Evolutionary conservation across 2,329 filamentous ascomycete genomes (phyloP).

Genomic region (Aureobasidium sp.): DNA sequence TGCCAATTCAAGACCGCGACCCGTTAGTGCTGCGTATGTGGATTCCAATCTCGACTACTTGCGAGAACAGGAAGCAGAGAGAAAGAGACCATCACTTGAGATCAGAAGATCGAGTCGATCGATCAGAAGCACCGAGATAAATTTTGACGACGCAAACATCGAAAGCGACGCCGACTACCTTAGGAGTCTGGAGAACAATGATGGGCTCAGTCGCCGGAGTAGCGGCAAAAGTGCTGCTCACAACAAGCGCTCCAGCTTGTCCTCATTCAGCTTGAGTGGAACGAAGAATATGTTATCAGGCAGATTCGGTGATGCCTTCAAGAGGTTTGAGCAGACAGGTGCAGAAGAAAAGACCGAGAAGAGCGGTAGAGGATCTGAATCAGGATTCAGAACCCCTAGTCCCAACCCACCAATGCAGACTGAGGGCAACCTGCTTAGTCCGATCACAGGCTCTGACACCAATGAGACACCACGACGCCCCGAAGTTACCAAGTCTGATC

Average conservation of each 20-base stretch:
- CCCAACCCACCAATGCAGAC: slow-evolving; percentile 13
- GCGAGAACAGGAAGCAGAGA: slow-evolving; percentile 60
- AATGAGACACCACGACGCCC: slow-evolving; percentile 51
- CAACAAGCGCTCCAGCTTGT: slow-evolving; percentile 66
- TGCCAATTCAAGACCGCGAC: slow-evolving; percentile 60
- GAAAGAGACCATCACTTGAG: slow-evolving; percentile 27
- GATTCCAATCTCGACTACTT: slow-evolving; percentile 77
- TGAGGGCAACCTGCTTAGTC: slow-evolving; percentile 47
- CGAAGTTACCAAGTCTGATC: slow-evolving; percentile 54
- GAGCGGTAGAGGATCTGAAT: background rate
- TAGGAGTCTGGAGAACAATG: slow-evolving; percentile 62
- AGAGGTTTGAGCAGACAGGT: slow-evolving; percentile 61
- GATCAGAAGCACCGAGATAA: slow-evolving; percentile 24
- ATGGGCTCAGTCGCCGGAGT: slow-evolving; percentile 44
- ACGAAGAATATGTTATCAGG: slow-evolving; percentile 63
- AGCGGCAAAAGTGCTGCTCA: slow-evolving; percentile 41
- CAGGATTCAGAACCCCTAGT: slow-evolving; percentile 9
- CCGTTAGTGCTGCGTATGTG: slow-evolving; percentile 68
- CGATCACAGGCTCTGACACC: slow-evolving; percentile 69
- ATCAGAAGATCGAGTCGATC: slow-evolving; percentile 25
- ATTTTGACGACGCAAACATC: slow-evolving; percentile 59
- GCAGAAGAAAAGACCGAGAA: background rate
- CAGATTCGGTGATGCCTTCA: slow-evolving; percentile 89
- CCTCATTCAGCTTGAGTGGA: slow-evolving; percentile 51
- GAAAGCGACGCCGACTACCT: slow-evolving; percentile 78